Evolutionary conservation across 768 basidiomycete genomes (phyloP), one percentile per base, ranked within the genome.

Genomic region (Macrocybe gigantea): DNA sequence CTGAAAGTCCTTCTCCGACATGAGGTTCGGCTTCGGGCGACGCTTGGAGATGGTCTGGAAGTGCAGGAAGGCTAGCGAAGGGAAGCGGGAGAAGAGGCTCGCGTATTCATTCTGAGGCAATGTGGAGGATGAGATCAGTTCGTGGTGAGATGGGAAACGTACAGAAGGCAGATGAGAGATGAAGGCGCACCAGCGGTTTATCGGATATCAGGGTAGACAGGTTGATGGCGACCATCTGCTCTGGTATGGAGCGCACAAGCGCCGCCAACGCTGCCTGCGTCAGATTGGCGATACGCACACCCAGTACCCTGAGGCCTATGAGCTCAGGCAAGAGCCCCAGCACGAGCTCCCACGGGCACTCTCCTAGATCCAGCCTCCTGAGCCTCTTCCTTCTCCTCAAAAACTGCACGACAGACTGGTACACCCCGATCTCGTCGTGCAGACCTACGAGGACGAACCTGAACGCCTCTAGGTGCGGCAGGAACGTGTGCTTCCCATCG

Each of bases 341-440:
- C 10, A 78, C 75, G 15, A 84, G 64, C 29, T 83, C 82, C 78
- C 79, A 83, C 2, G 83, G 83, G 57, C 83, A 86, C 48, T 64
- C 71, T 2, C 83, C 82, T 33, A 85, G 65, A 62, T 85, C 83
- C 32, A 85, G 66, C 37, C 78, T 64, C 36, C 82, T 60, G 32
- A 85, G 62, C 41, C 64, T 68, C 49, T 64, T 64, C 30, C 83
- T 67, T 33, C 68, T 62, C 13, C 71, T 68, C 15, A 85, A 59
- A 56, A 84, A 82, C 47, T 71, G 72, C 0, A 71, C 73, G 5
- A 85, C 77, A 45, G 74, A 68, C 49, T 73, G 65, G 59, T 81
- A 85, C 9, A 86, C 61, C 2, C 45, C 56, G 2, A 61, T 14
- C 41, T 82, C 77, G 55, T 81, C 74, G 57, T 83, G 80, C 45